Evolutionary conservation across 2,329 filamentous ascomycete genomes (phyloP).

Genomic region (Penicillium sp.): DNA sequence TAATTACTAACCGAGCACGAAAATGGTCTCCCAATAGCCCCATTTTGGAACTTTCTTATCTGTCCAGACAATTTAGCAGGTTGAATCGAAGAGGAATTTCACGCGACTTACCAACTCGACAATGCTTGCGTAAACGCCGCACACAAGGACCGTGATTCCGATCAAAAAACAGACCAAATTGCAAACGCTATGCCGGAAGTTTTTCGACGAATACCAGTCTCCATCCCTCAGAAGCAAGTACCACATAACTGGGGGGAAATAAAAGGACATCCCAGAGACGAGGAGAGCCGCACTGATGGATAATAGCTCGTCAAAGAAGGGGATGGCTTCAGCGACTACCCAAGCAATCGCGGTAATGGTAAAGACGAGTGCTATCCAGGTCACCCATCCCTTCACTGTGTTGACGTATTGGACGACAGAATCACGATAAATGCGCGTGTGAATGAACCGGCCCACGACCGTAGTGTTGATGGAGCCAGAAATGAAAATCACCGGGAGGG

Average conservation of each 20-base stretch:
- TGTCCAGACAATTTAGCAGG: neutral
- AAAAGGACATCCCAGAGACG: slow-evolving; percentile 12
- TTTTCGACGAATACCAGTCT: slow-evolving; percentile 7
- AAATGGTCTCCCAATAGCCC: neutral
- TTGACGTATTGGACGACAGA: slow-evolving; percentile 17
- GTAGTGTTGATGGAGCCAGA: slow-evolving; percentile 23
- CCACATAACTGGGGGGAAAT: slow-evolving; percentile 15
- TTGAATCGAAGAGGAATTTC: too few species aligned
- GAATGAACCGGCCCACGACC: slow-evolving; percentile 19
- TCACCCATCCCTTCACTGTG: slow-evolving; percentile 15
- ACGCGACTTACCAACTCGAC: slow-evolving; percentile 13
- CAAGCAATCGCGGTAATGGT: slow-evolving; percentile 16
- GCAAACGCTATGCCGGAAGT: slow-evolving; percentile 9
- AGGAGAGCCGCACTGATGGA: slow-evolving; percentile 14
- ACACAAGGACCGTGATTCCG: slow-evolving; percentile 15
- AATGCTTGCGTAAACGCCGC: slow-evolving; percentile 19
- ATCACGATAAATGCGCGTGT: slow-evolving; percentile 16
- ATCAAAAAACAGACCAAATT: slow-evolving; percentile 16
- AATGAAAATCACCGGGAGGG: slow-evolving; percentile 16
- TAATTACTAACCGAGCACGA: neutral
- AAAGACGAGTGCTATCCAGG: slow-evolving; percentile 16
- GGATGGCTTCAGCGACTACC: slow-evolving; percentile 21
- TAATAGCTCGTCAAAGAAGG: slow-evolving; percentile 19
- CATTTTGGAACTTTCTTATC: neutral
- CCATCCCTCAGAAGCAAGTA: slow-evolving; percentile 11